phyloP scores from a whole-genome alignment of 2,329 filamentous ascomycete genomes.

The Acarospora socialis region DNA sequence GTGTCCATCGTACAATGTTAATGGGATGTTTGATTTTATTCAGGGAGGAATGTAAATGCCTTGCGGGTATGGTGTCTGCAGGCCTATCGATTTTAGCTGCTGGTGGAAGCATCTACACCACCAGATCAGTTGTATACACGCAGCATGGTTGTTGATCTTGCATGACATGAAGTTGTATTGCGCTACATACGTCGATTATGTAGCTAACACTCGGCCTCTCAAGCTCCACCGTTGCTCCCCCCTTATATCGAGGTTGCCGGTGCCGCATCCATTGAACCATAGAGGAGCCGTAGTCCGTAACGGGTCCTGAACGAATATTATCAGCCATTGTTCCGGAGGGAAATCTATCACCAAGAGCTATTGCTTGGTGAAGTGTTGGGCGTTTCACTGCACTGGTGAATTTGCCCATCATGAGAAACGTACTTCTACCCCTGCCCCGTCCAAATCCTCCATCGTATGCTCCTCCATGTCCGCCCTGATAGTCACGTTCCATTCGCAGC shows the following conservation, averaged over 20 bases:
- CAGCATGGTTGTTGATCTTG: conserved; percentile 8
- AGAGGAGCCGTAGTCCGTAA: conserved; percentile 86
- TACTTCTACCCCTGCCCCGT: conserved; percentile 20
- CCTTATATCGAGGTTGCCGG: conserved; percentile 61
- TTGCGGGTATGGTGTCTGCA: conserved; percentile 80
- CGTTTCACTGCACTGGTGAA: too few relatives aligned
- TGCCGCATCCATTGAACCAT: conserved; percentile 84
- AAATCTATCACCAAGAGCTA: background rate
- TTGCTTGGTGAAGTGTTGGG: background rate
- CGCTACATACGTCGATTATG: conserved; percentile 60
- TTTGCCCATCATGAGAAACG: too few relatives aligned
- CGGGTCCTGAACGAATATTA: conserved; percentile 48
- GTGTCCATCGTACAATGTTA: conserved; percentile 95
- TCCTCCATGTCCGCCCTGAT: conserved; percentile 14
- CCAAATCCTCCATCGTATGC: conserved; percentile 12
- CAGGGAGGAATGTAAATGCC: conserved; percentile 90
- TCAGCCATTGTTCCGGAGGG: conserved; percentile 1
- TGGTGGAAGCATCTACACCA: conserved; percentile 66
- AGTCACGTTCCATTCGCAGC: conserved; percentile 20
- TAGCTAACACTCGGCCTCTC: conserved; percentile 83
- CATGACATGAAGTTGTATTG: background rate
- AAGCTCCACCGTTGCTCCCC: conserved; percentile 54
- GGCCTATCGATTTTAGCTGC: conserved; percentile 58
- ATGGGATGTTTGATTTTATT: conserved; percentile 98
- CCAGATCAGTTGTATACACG: conserved; percentile 5